Conservation (phyloP, 768 basidiomycete species). For the Collybia sordida region DNA sequence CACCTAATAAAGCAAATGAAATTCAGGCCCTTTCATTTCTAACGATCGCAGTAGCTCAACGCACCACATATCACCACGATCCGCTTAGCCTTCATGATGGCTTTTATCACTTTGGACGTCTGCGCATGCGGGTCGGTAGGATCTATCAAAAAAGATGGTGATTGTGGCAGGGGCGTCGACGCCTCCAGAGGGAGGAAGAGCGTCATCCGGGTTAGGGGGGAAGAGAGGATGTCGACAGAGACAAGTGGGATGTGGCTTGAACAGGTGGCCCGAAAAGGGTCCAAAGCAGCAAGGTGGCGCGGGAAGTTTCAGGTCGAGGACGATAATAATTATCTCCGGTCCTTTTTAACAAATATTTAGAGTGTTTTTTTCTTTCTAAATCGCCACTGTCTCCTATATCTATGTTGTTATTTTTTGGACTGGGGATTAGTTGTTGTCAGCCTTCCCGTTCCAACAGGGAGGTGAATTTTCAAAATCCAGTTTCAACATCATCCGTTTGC, state of each 20-base stretch:
- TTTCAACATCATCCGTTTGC: too few relatives aligned
- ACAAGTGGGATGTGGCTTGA: constrained; percentile 6
- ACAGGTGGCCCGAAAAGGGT: constrained; percentile 10
- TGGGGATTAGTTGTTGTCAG: too few relatives aligned
- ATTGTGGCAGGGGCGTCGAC: constrained; percentile 42
- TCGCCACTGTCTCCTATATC: too few relatives aligned
- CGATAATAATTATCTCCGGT: neutral
- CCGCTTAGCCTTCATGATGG: constrained; percentile 76
- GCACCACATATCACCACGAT: constrained; percentile 86
- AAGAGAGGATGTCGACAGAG: constrained; percentile 14
- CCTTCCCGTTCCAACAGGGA: too few relatives aligned
- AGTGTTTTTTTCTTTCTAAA: too few relatives aligned
- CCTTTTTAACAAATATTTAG: too few relatives aligned
- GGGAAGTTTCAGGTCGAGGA: constrained; percentile 13
- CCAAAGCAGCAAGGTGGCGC: constrained; percentile 19
- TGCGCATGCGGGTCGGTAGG: constrained; percentile 46
- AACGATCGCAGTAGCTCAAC: constrained; percentile 24
- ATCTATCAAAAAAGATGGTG: constrained; percentile 55
- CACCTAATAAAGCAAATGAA: constrained; percentile 46
- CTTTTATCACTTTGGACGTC: constrained; percentile 53
- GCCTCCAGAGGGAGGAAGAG: constrained; percentile 61
- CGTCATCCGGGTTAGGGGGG: too few relatives aligned
- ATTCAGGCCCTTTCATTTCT: neutral
- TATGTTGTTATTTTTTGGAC: too few relatives aligned
- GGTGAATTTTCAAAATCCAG: too few relatives aligned